These are phyloP conservation scores for Adansonia gregorii DNA, from an alignment of 441 rosid genomes.

Conservation along the genomic window DNA sequence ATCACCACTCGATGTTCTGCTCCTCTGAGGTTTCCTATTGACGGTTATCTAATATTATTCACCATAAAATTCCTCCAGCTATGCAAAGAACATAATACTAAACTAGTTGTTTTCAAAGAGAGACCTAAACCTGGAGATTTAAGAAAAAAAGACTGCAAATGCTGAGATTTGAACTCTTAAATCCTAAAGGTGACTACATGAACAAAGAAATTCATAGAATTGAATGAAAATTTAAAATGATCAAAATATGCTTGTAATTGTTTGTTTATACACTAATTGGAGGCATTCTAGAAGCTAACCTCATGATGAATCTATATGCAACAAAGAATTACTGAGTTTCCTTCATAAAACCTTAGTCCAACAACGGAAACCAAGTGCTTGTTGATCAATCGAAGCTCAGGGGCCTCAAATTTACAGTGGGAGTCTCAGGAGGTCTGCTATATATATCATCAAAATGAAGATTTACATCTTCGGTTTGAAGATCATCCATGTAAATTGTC, in stretches of 20 bases:
- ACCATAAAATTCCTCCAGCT: neutral
- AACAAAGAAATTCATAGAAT: neutral
- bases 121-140: too few species aligned
- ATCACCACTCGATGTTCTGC: conserved; percentile 39
- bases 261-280: conserved; percentile 38
- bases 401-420: conserved; percentile 33
- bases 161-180: too few species aligned
- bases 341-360: conserved; percentile 29
- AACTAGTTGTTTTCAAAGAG: neutral
- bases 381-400: conserved; percentile 30
- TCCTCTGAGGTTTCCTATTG: conserved; percentile 30
- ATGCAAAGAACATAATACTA: neutral
- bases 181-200: too few species aligned
- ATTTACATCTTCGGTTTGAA: conserved; percentile 54
- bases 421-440: conserved; percentile 66
- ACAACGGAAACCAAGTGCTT: conserved; percentile 38
- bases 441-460: conserved; percentile 86
- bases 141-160: too few species aligned
- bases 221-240: conserved; percentile 25
- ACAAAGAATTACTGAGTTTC: conserved; percentile 53
- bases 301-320: conserved; percentile 60
- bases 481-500: conserved; percentile 54
- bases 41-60: conserved; percentile 31
- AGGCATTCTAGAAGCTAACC: conserved; percentile 38
- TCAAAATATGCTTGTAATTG: conserved; percentile 27